A percentile compares a stretch with the other conserved stretches of the same genome.
Conservation (phyloP, 2,329 filamentous ascomycete genomes). For the Rutstroemia sp. region DNA sequence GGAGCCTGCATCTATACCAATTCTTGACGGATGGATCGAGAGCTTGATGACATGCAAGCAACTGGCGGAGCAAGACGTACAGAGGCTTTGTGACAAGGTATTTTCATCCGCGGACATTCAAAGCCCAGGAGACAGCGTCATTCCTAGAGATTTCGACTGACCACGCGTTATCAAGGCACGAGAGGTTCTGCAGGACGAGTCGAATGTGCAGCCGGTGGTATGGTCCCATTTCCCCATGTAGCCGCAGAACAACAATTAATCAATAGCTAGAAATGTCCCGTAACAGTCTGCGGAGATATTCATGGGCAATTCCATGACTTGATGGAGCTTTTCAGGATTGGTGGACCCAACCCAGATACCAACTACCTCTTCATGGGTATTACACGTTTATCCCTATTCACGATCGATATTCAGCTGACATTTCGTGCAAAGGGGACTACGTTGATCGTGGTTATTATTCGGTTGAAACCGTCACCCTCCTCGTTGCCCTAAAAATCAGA, state of each 20-base stretch:
- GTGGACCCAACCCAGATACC: slow-evolving; percentile 93
- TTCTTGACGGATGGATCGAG: slow-evolving; percentile 97
- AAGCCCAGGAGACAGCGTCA: neutral
- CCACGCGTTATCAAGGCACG: slow-evolving; percentile 61
- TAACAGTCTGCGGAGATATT: slow-evolving; percentile 98
- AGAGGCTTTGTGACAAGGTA: slow-evolving; percentile 97
- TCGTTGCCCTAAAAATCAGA: slow-evolving; percentile 95
- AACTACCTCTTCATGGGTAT: slow-evolving; percentile 99
- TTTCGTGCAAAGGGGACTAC: slow-evolving; percentile 66
- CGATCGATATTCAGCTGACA: slow-evolving; percentile 13
- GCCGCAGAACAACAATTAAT: slow-evolving; percentile 22
- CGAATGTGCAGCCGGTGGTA: slow-evolving; percentile 98
- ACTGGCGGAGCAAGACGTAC: slow-evolving; percentile 87
- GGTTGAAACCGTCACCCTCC: slow-evolving; percentile 92
- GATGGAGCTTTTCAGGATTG: slow-evolving; percentile 99
- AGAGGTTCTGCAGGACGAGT: slow-evolving; percentile 95
- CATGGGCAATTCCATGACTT: slow-evolving; percentile 98
- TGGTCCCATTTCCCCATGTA: slow-evolving; percentile 31
- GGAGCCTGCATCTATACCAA: slow-evolving; percentile 86
- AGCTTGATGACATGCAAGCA: slow-evolving; percentile 98
- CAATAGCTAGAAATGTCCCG: slow-evolving; percentile 76
- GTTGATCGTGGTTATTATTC: slow-evolving; percentile 99
- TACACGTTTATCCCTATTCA: slow-evolving; percentile 25
- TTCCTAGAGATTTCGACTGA: neutral
- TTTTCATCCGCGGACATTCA: slow-evolving; percentile 29